Percentiles rank a stretch among this genome's conserved stretches.
These are phyloP conservation scores for Chlorella sp. DNA, from an alignment of 139 green algal genomes.

Conservation along the genomic window DNA sequence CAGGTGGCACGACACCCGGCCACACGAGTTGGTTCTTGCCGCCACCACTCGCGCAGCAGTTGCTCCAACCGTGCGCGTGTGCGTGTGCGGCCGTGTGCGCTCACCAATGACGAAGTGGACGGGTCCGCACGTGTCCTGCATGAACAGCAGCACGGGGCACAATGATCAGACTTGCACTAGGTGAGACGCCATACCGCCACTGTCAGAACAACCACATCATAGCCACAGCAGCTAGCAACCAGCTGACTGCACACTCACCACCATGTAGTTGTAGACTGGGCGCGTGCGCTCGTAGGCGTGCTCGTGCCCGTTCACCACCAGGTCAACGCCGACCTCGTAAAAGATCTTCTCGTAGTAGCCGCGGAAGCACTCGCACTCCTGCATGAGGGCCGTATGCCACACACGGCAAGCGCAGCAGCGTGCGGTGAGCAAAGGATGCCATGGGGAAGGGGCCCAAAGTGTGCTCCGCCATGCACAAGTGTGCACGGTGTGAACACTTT, in stretches of 20 bases:
- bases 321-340: constrained; percentile 35
- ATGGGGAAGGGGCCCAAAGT: too few relatives aligned
- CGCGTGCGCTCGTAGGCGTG: constrained; percentile 50
- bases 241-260: not conserved
- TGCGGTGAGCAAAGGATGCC: too few relatives aligned
- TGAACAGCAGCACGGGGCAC: constrained; percentile 7
- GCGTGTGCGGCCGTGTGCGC: too few relatives aligned
- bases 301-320: constrained; percentile 47
- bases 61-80: too few relatives aligned
- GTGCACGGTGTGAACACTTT: too few relatives aligned
- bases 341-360: constrained; percentile 28
- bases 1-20: too few relatives aligned
- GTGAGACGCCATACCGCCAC: not conserved
- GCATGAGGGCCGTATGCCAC: too few relatives aligned
- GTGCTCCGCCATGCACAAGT: too few relatives aligned
- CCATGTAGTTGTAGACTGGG: constrained; percentile 27
- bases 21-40: too few relatives aligned
- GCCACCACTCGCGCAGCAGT: too few relatives aligned
- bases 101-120: constrained; percentile 39
- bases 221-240: not conserved
- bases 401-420: too few relatives aligned
- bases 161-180: not conserved
- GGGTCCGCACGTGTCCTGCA: constrained; percentile 33
- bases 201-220: not conserved
- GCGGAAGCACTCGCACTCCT: constrained; percentile 36